Conservation (phyloP, 441 rosid genomes). For the Adansonia rubrostipa region DNA sequence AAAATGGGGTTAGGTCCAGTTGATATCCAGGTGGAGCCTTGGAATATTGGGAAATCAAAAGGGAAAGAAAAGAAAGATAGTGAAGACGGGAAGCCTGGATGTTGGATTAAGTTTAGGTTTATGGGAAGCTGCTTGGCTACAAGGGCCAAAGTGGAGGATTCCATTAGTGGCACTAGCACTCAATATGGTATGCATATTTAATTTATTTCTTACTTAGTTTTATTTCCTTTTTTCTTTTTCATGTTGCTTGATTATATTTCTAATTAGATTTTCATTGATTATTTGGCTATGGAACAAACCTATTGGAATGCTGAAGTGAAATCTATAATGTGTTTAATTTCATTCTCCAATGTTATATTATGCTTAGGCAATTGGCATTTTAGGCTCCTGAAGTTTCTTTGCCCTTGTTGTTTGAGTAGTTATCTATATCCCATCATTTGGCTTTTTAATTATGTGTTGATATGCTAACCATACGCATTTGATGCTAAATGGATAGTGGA, state of each 20-base stretch:
- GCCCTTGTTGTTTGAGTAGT: not conserved
- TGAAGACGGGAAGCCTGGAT: slow-evolving; percentile 35
- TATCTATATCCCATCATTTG: not conserved
- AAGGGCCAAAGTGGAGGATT: slow-evolving; percentile 40
- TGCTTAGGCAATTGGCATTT: not conserved
- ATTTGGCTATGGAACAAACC: not conserved
- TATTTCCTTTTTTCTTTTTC: not conserved
- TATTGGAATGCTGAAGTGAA: not conserved
- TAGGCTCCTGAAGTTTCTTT: not conserved
- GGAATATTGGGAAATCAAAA: slow-evolving; percentile 35
- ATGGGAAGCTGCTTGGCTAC: slow-evolving; percentile 46
- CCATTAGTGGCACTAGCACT: slow-evolving; percentile 38
- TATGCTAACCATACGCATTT: slow-evolving; percentile 17
- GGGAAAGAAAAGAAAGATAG: slow-evolving; percentile 37
- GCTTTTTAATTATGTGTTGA: not conserved
- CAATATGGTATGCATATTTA: slow-evolving; percentile 38
- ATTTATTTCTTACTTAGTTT: slow-evolving; percentile 2
- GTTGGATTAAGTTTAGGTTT: slow-evolving; percentile 49
- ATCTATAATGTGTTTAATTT: slow-evolving; percentile 8
- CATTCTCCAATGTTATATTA: not conserved
- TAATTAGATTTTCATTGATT: slow-evolving; percentile 19
- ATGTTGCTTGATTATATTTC: slow-evolving; percentile 2
- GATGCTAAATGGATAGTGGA: not conserved
- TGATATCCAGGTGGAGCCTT: slow-evolving; percentile 31
- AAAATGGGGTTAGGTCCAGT: slow-evolving; percentile 42